A percentile compares a stretch with the other conserved stretches of the same genome.
Conservation (phyloP, 1,284 basidiomycete genomes). For the Cutaneotrichosporon arboriforme region DNA sequence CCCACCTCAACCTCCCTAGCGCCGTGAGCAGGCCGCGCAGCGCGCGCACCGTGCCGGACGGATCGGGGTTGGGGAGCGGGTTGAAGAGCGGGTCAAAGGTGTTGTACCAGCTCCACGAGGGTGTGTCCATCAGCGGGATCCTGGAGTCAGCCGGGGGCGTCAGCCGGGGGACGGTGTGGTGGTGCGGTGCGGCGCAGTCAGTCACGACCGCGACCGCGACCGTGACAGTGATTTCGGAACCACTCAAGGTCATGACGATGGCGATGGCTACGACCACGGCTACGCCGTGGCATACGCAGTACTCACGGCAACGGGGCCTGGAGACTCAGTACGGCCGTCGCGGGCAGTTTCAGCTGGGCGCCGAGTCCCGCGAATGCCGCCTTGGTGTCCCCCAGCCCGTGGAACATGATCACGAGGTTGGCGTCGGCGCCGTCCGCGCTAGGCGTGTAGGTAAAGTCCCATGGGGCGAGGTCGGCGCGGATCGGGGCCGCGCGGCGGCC, state of each 20-base stretch:
- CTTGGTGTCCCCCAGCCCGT: constrained; percentile 82
- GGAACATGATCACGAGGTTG: constrained; percentile 77
- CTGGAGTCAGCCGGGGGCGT: constrained; percentile 50
- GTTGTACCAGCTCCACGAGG: constrained; percentile 80
- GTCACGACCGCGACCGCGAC: no score
- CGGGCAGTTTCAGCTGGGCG: constrained; percentile 68
- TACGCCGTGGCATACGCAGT: no score
- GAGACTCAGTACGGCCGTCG: constrained; percentile 74
- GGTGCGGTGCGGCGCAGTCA: not conserved
- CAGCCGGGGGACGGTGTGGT: not conserved
- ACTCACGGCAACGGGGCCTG: constrained; percentile 67
- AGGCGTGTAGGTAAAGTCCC: constrained; percentile 36
- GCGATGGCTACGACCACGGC: no score
- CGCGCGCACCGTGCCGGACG: constrained; percentile 53
- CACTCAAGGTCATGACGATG: no score
- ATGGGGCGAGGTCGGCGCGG: constrained; percentile 27
- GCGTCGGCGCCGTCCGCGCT: constrained; percentile 69
- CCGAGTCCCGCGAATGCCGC: constrained; percentile 69
- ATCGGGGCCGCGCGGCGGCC: constrained; percentile 16
- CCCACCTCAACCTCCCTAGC: constrained; percentile 59
- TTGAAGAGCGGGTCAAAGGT: constrained; percentile 76
- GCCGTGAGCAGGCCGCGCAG: constrained; percentile 57
- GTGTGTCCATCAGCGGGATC: constrained; percentile 69
- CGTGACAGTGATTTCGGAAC: no score
- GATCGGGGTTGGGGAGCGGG: constrained; percentile 64